phyloP scores from a whole-genome alignment of 169 alveolate genomes.

The Plasmodium malariae region DNA sequence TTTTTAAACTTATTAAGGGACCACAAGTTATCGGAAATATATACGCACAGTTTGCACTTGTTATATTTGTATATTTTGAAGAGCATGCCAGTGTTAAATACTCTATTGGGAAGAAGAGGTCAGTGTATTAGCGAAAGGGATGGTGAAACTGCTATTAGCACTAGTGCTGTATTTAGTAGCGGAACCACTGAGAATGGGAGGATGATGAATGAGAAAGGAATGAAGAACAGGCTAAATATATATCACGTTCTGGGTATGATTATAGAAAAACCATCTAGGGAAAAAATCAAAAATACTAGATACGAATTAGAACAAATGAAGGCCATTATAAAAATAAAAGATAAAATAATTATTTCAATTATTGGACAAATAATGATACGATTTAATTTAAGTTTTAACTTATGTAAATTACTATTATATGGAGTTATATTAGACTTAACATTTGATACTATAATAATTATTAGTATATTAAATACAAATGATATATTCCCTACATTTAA shows the following conservation, averaged over 20 bases:
- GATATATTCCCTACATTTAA: constrained; percentile 50
- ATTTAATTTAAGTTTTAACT: constrained; percentile 21
- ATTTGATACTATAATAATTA: constrained; percentile 19
- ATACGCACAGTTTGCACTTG: constrained; percentile 46
- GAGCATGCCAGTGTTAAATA: constrained; percentile 36
- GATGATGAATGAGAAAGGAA: neutral
- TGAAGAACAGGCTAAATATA: neutral
- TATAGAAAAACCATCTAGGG: constrained; percentile 31
- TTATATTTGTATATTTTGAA: constrained; percentile 33
- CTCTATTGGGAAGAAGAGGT: neutral
- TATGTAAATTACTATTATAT: constrained; percentile 26
- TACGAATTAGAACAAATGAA: constrained; percentile 27
- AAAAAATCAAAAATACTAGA: constrained; percentile 18
- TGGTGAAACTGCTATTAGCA: neutral
- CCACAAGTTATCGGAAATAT: constrained; percentile 38
- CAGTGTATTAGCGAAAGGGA: neutral
- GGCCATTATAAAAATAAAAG: constrained; percentile 15
- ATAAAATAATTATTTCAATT: constrained; percentile 31
- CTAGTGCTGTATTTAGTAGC: neutral
- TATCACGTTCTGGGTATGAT: constrained; percentile 42
- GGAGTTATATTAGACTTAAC: constrained; percentile 26
- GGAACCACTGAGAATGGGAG: neutral
- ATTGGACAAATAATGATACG: constrained; percentile 61
- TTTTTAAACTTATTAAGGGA: constrained; percentile 26
- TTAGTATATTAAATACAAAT: constrained; percentile 31